Base-by-base conservation (phyloP, 805 yeast genomes). In the Isabelozyma rhagii region DNA sequence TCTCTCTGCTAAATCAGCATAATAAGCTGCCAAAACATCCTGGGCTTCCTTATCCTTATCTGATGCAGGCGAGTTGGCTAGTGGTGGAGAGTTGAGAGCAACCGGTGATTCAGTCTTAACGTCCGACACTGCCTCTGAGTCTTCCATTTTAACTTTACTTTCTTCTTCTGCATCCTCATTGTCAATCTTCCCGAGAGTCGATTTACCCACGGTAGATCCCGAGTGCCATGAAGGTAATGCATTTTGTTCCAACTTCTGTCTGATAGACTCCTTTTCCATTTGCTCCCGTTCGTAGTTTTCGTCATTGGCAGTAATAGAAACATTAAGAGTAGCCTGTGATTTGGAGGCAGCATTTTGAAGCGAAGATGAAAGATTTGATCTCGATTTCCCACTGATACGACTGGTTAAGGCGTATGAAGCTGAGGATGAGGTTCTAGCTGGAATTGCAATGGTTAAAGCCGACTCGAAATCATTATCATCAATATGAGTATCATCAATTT, bases 211-310 rank as follows among this genome's bases (percentile, higher is more conserved):
- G 0, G 99, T 92, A 62, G 93, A 83, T 57, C 86, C 85, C 55
- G 87, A 83, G 64, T 94, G 97, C 99, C 99, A 94, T 28, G 94
- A 85, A 7, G 99, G 99, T 56, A 94, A 77, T 4, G 97, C 97
- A 64, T 94, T 94, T 67, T 93, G 97, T 62, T 87, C 85, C 66
- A 92, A 77, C 56, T 81, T 78, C 66, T 79, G 85, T 67, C 81
- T 83, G 78, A 79, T 84, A 73, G 75, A 83, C 65, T 87, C 86
- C 62, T 81, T 74, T 57, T 83, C 84, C 62, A 75, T 79, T 58
- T 79, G 78, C 67, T 85, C 91, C 57, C 82, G 79, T 62, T 79
- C 84, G 56, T 79, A 77, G 52, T 83, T 82, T 60, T 89, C 96
- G 67, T 89, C 97, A 58, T 84, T 87, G 14, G 93, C 94, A 4